Evolutionary conservation across 2,329 filamentous ascomycete species (phyloP).

Genomic region (Hypoxylon sp.): DNA sequence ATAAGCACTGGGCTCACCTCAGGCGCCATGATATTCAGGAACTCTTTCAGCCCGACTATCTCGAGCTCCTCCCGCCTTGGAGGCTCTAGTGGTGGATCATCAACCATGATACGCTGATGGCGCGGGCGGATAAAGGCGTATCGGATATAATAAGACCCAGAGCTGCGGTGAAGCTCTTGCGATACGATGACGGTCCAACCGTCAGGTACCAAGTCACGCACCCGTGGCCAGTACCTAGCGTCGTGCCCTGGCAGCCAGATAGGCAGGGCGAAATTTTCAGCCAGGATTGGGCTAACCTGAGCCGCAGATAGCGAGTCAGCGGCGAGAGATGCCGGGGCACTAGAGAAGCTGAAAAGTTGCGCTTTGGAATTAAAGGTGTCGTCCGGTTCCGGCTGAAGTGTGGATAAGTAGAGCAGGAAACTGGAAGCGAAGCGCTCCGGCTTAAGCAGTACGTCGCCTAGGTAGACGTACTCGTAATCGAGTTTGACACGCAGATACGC

Average conservation of each 20-base stretch:
- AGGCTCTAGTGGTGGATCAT: not conserved
- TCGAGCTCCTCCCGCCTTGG: not conserved
- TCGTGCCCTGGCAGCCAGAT: not conserved
- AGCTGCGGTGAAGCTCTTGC: not conserved
- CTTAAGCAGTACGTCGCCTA: slow-evolving; percentile 35
- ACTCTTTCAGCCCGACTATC: not conserved
- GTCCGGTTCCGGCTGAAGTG: not conserved
- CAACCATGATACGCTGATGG: not conserved
- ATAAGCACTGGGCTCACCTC: not conserved
- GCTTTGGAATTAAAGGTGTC: not conserved
- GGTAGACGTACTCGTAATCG: slow-evolving; percentile 21
- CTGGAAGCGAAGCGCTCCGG: slow-evolving; percentile 35
- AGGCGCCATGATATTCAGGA: not conserved
- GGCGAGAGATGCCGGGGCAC: not conserved
- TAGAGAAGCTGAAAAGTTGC: not conserved
- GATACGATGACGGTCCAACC: not conserved
- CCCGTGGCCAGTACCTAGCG: not conserved
- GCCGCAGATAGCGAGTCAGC: not conserved
- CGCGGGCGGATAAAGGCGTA: not conserved
- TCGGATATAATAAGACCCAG: not conserved
- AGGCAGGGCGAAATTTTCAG: not conserved
- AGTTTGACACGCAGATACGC: not conserved
- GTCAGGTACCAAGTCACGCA: not conserved
- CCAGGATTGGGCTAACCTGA: not conserved
- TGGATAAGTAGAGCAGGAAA: slow-evolving; percentile 29